Base-by-base conservation (phyloP, 192 early-diverging fungal genomes). In the Gonapodya sp. region DNA sequence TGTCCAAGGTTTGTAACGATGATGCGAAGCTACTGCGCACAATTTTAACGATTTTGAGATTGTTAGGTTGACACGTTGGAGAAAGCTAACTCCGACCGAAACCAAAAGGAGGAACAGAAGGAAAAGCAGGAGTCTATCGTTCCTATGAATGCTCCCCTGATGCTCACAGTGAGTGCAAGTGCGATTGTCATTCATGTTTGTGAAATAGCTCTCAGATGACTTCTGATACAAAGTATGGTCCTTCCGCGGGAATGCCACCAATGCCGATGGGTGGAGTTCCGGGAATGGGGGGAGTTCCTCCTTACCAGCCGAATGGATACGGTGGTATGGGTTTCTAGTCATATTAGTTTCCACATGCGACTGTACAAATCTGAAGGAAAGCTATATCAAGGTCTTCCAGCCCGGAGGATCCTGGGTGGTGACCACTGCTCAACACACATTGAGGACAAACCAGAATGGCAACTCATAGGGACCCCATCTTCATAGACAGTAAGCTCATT, bases 1-100 rank as follows among this genome's bases (percentile, higher is more conserved):
- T 93, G 84, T 84, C 75, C 37, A 96, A 96, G 92, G 94, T 86
- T 31, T 35, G 81, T 73, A 30, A 18, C 18, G 24, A 0, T 0
- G 0, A 1, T 37, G 79, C 16, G 46, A 24, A 64, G 8, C 46
- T 16, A 64, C 24, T 64, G 46, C 8, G 8, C 24, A 24, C 46
- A 64, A 24, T 78, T 36, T 79, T 24, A 73, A 72, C 36, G n/a
- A 35, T 36, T 82, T 2, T 36, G 31, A 30, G n/a, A 73, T n/a
- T 73, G 35, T 14, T 75, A 84, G 82, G 36, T 98, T 35, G 87
- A 91, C 36, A 81, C 64, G 36, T 78, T 91, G 64, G 89, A 89
- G 79, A 86, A 87, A 79, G 86, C 86, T 73, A 86, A 89, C 80
- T 32, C 79, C 18, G 85, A 86, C 72, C 73, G 88, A 36, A 81